Percentiles rank a stretch among this genome's conserved stretches.
Evolutionary conservation across 192 early-diverging fungal species (phyloP).

Genomic region (Linnemannia hyalina): DNA sequence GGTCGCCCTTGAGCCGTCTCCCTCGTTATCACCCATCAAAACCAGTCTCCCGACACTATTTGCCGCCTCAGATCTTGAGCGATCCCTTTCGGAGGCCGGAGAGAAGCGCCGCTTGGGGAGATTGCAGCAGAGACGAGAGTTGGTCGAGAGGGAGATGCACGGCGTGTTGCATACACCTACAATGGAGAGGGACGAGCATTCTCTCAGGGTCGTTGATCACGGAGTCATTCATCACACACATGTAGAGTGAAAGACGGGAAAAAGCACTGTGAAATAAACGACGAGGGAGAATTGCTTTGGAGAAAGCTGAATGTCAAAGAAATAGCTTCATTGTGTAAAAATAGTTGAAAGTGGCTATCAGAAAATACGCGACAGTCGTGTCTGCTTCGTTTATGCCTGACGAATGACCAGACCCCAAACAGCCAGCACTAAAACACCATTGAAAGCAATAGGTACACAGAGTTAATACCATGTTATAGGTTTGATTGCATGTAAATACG

Average conservation of each 20-base stretch:
- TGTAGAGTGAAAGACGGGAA: neutral
- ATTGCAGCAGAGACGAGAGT: slow-evolving; percentile 55
- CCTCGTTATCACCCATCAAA: slow-evolving; percentile 7
- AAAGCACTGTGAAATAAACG: neutral
- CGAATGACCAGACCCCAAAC: slow-evolving; percentile 48
- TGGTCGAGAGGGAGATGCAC: slow-evolving; percentile 46
- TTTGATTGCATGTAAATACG: neutral
- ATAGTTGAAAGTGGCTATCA: neutral
- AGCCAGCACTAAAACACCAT: slow-evolving; percentile 28
- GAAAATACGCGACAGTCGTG: neutral
- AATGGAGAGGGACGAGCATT: neutral
- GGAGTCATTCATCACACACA: neutral
- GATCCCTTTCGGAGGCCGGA: slow-evolving; percentile 53
- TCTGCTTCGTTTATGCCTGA: slow-evolving; percentile 26
- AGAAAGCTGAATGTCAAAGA: neutral
- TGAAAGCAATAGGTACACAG: neutral
- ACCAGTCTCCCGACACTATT: slow-evolving; percentile 37
- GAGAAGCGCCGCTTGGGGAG: slow-evolving; percentile 56
- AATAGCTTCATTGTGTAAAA: neutral
- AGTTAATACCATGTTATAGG: neutral
- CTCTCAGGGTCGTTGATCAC: neutral
- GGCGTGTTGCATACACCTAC: neutral
- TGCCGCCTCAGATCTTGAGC: slow-evolving; percentile 57
- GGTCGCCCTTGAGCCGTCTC: slow-evolving; percentile 37
- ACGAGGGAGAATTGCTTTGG: neutral